Percentiles rank a stretch among this genome's conserved stretches.
Conservation (phyloP, 2,329 filamentous ascomycete genomes). For the Trichoderma afroharzianum region DNA sequence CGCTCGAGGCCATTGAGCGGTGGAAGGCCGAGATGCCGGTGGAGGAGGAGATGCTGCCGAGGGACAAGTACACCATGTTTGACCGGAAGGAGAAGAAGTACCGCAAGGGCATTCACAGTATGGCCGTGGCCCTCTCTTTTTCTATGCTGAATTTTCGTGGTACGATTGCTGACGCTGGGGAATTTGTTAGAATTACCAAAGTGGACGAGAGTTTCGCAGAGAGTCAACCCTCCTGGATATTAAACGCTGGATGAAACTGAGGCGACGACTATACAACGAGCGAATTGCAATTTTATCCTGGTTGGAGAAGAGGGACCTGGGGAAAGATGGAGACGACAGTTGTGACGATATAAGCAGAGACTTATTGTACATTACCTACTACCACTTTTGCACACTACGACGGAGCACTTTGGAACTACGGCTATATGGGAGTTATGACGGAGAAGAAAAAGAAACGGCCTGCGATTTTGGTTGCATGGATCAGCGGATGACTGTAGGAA, state of each 20-base stretch:
- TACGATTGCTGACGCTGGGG: slow-evolving; percentile 20
- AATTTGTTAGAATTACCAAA: slow-evolving; percentile 66
- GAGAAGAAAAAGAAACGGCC: neutral
- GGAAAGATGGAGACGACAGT: neutral
- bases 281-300: slow-evolving; percentile 1
- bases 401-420: neutral
- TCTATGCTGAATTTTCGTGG: too few species aligned
- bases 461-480: neutral
- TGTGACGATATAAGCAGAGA: slow-evolving; percentile 3
- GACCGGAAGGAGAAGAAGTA: slow-evolving; percentile 95
- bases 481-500: slow-evolving; percentile 21
- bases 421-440: neutral
- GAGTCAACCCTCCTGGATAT: slow-evolving; percentile 92
- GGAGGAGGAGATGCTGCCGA: slow-evolving; percentile 91
- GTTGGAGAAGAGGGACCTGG: neutral
- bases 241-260: slow-evolving; percentile 42
- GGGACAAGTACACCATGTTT: slow-evolving; percentile 98
- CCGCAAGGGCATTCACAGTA: slow-evolving; percentile 96
- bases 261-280: neutral
- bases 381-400: neutral
- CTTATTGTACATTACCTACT: slow-evolving; percentile 6
- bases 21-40: slow-evolving; percentile 97
- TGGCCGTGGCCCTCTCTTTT: slow-evolving; percentile 35
- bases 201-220: slow-evolving; percentile 93
- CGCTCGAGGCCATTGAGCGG: slow-evolving; percentile 72